These are phyloP conservation scores for Paxillus ammoniavirescens DNA, from an alignment of 768 basidiomycete species.

Conservation along the genomic window DNA sequence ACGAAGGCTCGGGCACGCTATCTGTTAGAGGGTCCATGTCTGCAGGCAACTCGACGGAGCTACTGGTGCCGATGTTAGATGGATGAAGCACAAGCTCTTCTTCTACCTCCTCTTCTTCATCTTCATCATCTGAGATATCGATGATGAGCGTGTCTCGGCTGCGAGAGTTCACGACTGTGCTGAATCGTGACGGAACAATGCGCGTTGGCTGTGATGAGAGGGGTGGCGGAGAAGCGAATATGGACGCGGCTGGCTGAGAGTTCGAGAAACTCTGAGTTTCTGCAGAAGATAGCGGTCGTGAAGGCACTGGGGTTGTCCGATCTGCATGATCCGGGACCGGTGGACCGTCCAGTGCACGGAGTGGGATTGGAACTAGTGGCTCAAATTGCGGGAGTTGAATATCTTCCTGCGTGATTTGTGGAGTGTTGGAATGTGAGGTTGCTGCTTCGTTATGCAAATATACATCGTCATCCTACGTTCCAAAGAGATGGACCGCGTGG, in stretches of 20 bases:
- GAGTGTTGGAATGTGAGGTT: neutral
- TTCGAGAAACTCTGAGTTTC: constrained; percentile 8
- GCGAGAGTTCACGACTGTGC: constrained; percentile 20
- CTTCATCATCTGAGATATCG: constrained; percentile 32
- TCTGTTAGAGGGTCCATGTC: neutral
- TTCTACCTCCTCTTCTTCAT: constrained; percentile 20
- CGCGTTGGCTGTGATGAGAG: constrained; percentile 4
- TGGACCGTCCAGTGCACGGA: constrained; percentile 1
- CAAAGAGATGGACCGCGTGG: constrained; percentile 1
- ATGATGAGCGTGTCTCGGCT: constrained; percentile 28
- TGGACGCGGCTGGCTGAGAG: neutral
- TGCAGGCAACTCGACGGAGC: neutral
- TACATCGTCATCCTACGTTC: constrained; percentile 15
- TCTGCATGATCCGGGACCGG: neutral
- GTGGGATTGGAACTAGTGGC: constrained; percentile 1
- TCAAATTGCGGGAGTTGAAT: neutral
- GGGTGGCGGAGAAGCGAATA: neutral
- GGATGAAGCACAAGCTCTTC: neutral
- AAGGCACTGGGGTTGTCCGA: neutral
- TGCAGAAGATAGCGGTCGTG: neutral
- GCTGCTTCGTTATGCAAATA: constrained; percentile 6
- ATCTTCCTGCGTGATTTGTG: neutral
- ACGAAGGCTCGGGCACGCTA: neutral
- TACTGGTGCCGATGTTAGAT: neutral
- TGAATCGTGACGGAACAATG: constrained; percentile 23